Base-by-base conservation (phyloP, 208 protist species). In the Angomonas desouzai region DNA sequence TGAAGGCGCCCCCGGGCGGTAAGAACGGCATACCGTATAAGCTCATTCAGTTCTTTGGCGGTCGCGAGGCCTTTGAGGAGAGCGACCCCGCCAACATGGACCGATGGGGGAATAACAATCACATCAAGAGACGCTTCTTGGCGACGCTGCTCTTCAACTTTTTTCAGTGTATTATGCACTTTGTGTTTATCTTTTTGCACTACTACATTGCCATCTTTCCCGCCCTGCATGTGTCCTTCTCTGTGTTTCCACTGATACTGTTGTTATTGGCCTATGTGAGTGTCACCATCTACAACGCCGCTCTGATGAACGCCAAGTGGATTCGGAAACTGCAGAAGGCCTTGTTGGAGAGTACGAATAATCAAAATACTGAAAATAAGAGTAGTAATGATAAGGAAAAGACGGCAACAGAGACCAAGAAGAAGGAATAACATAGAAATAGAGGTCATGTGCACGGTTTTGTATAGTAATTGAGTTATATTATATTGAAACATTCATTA, bases 211-310 rank as follows among this genome's bases (percentile, higher is more conserved):
- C 74, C 33, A 68, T 87, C 18, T 77, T 86, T 66, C 22, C 77
- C 51, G 74, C 68, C 57, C 76, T 86, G 49, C 74, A 83, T 69
- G 48, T 68, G 29, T 60, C 32, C n/a, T 65, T 80, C 20, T 71
- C 70, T 22, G 77, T 72, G 18, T 72, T 70, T 73, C 76, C 83
- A 56, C 45, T 89, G 40, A 66, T 81, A 22, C 43, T 76, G 40
- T 72, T 70, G 57, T 29, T 78, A n/a, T 29, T 74, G 6, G 2
- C 53, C 6, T 89, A 77, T 47, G 51, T 66, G n/a, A 40, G 72
- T 7, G 40, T 87, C 3, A 73, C 72, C 51, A 66, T 87, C 13
- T 82, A 87, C 66, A 78, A 86, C 60, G 83, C 83, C 6, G 79
- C 79, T 18, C 69, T 34, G 38, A 66, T 83, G 58, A 76, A 81